These are phyloP conservation scores for Teratosphaeriaceae sp. DNA, from an alignment of 2,329 filamentous ascomycete species.

Conservation along the genomic window DNA sequence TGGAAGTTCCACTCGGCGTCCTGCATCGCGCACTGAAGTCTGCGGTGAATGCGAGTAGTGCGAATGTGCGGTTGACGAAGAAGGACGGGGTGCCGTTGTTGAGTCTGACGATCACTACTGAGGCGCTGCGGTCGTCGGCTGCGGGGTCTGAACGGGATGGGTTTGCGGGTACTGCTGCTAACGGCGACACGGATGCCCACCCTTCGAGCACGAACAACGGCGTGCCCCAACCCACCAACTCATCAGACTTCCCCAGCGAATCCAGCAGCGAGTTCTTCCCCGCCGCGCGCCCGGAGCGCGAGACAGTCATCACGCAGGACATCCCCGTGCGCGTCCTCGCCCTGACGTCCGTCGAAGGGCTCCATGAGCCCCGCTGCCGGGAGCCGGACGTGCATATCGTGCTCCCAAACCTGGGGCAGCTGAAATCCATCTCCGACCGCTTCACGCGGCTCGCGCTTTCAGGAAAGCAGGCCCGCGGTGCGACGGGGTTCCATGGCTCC, in stretches of 20 bases:
- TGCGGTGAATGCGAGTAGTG: conserved; percentile 71
- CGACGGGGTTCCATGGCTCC: conserved; percentile 28
- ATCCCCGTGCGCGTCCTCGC: conserved; percentile 89
- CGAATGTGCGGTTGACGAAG: conserved; percentile 84
- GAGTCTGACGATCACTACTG: conserved; percentile 81
- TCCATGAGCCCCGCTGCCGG: conserved; percentile 84
- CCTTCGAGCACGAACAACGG: conserved; percentile 25
- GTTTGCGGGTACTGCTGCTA: conserved; percentile 25
- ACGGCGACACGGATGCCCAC: too few species aligned
- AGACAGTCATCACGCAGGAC: conserved; percentile 91
- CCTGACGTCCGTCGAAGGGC: conserved; percentile 75
- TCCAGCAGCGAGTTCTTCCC: conserved; percentile 37
- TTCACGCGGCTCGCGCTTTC: conserved; percentile 75
- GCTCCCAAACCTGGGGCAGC: conserved; percentile 75
- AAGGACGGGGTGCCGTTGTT: conserved; percentile 82
- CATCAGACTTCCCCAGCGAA: conserved; percentile 17
- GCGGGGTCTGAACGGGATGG: too few species aligned
- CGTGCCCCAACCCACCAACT: conserved; percentile 10
- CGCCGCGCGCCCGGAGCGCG: conserved; percentile 62
- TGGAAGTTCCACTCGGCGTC: conserved; percentile 83
- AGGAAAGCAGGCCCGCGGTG: conserved; percentile 25
- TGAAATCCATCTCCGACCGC: conserved; percentile 90
- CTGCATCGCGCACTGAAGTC: conserved; percentile 90
- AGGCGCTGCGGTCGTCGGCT: conserved; percentile 54
- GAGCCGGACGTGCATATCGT: conserved; percentile 94